Base-by-base conservation (phyloP, 768 basidiomycete genomes). In the Boletus pseudo-olivaceus region DNA sequence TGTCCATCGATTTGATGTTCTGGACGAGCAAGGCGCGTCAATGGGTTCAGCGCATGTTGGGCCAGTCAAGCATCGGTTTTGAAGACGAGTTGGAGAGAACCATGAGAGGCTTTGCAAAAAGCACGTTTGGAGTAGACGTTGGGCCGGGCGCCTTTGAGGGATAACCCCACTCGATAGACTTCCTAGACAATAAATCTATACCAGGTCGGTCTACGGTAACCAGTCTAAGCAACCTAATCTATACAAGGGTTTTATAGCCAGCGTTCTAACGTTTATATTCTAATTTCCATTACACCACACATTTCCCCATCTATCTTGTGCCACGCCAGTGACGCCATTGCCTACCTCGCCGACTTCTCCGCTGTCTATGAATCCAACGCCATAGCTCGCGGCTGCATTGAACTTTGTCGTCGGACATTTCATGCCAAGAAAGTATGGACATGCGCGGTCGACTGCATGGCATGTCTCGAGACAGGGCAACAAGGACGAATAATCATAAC, bases 381-480 rank as follows among this genome's bases (percentile, higher is more conserved):
- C 90, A 62, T 93, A 92, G 65, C 85, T 90, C 40, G 67, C 67
- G 5, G 70, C 76, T 0, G 88, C 88, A 54, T 86, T 88, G 62
- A 85, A 86, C 34, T 68, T 62, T 46, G 72, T 62, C 12, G 76
- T 62, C 2, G 90, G 92, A 59, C 92, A 93, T 56, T 72, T 70
- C 71, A 90, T 88, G 2, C 80, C 78, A 10, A 95, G 59, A 61
- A 90, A 83, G 29, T 76, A 75, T 5, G 92, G 92, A 66, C 92
- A 95, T 11, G 88, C 81, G 27, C 92, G 81, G 58, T 88, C 86
- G 23, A 81, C 83, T 1, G 80, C 77, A 17, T 82, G 78, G 71
- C 93, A 95, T 30, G 80, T 81, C 71, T 92, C 93, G 10, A 91
- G 71, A 65, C 91, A 93, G 3, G 93, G 91, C 33, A 89, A 72